Evolutionary conservation across 202 grass and related monocot genomes (phyloP).

Genomic region (Saccharum hybrid): DNA sequence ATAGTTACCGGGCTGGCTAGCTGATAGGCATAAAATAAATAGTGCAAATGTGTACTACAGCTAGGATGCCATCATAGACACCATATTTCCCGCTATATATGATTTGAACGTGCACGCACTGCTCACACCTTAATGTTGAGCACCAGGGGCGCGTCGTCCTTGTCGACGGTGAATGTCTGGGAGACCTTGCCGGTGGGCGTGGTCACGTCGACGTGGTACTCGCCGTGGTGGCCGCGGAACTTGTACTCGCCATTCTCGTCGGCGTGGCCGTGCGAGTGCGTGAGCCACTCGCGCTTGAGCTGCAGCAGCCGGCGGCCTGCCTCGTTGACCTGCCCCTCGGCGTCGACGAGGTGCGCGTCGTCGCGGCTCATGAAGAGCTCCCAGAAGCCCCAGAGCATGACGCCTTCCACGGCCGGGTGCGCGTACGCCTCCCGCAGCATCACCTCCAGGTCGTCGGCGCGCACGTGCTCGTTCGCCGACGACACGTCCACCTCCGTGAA

Average conservation of each 20-base stretch:
- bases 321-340: constrained; percentile 80
- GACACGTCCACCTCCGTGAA: constrained; percentile 93
- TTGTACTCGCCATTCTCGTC: constrained; percentile 70
- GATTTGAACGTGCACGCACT: neutral
- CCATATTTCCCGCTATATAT: neutral
- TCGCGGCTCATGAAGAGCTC: constrained; percentile 83
- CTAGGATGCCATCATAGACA: too few species aligned
- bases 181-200: constrained; percentile 57
- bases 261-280: constrained; percentile 53
- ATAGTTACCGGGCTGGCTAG: neutral
- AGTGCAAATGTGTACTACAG: neutral
- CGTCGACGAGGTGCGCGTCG: constrained; percentile 69
- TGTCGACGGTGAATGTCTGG: constrained; percentile 72
- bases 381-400: constrained; percentile 96
- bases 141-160: constrained; percentile 64
- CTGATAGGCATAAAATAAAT: neutral
- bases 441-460: constrained; percentile 88
- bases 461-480: constrained; percentile 69
- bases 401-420: constrained; percentile 80
- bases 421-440: constrained; percentile 79
- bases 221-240: constrained; percentile 74
- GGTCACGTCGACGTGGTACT: constrained; percentile 65
- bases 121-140: constrained; percentile 65
- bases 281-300: constrained; percentile 84
- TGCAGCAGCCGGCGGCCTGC: constrained; percentile 59